Percentiles rank a stretch among this genome's conserved stretches.
Evolutionary conservation across 1,284 basidiomycete genomes (phyloP).

Genomic region (Dichomitus squalens): DNA sequence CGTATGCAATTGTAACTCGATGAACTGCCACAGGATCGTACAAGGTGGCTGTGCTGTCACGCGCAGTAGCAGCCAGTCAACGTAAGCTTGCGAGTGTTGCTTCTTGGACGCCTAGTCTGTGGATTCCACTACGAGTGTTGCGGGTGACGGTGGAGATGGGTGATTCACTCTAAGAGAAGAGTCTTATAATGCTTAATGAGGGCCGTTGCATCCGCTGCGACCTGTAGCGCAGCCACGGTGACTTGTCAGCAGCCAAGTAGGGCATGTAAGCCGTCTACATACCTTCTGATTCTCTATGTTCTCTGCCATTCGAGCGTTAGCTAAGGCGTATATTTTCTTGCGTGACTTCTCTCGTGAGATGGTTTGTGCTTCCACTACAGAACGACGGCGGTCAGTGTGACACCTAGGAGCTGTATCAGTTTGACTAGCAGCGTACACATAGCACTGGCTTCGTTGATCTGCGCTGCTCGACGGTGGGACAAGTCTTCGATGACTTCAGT

Average conservation of each 20-base stretch:
- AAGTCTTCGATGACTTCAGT: slow-evolving; percentile 39
- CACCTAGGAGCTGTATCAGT: not conserved
- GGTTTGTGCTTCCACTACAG: slow-evolving; percentile 39
- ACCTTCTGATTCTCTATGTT: slow-evolving; percentile 46
- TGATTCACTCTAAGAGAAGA: slow-evolving; percentile 35
- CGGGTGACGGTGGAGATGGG: too few relatives aligned
- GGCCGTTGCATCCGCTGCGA: slow-evolving; percentile 43
- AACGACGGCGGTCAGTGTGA: not conserved
- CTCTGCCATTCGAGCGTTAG: slow-evolving; percentile 41
- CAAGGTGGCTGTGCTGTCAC: too few relatives aligned
- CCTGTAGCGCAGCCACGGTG: slow-evolving; percentile 29
- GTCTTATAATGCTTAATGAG: slow-evolving; percentile 50
- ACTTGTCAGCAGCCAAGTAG: not conserved
- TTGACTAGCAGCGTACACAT: slow-evolving; percentile 34
- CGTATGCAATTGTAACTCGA: too few relatives aligned
- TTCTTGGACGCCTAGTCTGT: too few relatives aligned
- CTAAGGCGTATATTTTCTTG: slow-evolving; percentile 37
- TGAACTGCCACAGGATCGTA: too few relatives aligned
- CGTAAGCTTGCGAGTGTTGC: too few relatives aligned
- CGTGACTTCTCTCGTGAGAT: slow-evolving; percentile 39
- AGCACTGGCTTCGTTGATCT: slow-evolving; percentile 39
- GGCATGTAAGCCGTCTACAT: not conserved
- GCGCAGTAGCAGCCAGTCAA: too few relatives aligned
- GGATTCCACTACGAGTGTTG: too few relatives aligned
- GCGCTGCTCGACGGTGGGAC: slow-evolving; percentile 35